Evolutionary conservation across 179 eudicot species (phyloP).

Genomic region (Patellifolia procumbens): DNA sequence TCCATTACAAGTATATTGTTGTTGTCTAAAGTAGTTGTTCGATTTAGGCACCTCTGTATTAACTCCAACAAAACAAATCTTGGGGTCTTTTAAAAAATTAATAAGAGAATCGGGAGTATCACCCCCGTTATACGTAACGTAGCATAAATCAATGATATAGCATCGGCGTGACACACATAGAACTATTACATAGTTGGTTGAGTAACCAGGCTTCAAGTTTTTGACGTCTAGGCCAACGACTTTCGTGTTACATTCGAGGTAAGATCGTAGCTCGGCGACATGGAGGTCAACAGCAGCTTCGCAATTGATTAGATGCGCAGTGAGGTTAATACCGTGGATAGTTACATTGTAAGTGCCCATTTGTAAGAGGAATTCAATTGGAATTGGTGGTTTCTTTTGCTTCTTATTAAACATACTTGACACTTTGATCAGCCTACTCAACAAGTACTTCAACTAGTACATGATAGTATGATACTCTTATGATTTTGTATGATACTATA

Average conservation of each 20-base stretch:
- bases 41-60: not conserved
- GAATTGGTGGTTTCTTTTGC: constrained; percentile 6
- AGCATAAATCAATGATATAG: constrained; percentile 16
- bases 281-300: constrained; percentile 8
- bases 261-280: constrained; percentile 4
- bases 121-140: not conserved
- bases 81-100: constrained; percentile 1
- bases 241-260: constrained; percentile 11
- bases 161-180: constrained; percentile 3
- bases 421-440: too few species aligned
- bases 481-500: too few species aligned
- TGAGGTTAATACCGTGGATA: constrained; percentile 16
- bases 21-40: too few species aligned
- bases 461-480: too few species aligned
- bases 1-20: not conserved
- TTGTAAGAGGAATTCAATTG: constrained; percentile 8
- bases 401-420: too few species aligned
- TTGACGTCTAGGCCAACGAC: constrained; percentile 21
- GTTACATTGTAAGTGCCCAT: constrained; percentile 9
- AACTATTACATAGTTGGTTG: not conserved
- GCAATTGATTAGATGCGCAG: constrained; percentile 1
- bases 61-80: constrained; percentile 30
- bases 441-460: too few species aligned
- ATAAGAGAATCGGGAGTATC: constrained; percentile 2
- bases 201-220: not conserved